Evolutionary conservation across 768 basidiomycete genomes (phyloP).

Genomic region (Leccinellum luteum): DNA sequence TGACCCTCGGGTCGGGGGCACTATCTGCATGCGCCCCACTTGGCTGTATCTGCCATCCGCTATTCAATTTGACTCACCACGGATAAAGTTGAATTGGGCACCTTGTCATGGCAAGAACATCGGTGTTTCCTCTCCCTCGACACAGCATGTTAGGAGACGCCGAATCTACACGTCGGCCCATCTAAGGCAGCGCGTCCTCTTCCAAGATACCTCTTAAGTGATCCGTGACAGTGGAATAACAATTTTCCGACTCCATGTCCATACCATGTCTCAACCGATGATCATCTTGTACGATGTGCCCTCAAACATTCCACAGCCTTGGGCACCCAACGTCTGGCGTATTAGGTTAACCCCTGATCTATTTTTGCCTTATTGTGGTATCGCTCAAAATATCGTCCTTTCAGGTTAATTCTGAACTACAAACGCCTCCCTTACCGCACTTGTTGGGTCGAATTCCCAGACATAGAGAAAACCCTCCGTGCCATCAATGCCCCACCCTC

Average conservation of each 20-base stretch:
- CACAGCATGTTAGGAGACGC: constrained; percentile 12
- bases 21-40: background rate
- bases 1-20: background rate
- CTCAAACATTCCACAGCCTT: constrained; percentile 59
- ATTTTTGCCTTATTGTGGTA: background rate
- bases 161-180: background rate
- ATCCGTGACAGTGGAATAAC: background rate
- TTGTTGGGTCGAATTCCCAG: constrained; percentile 66
- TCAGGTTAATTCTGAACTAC: constrained; percentile 74
- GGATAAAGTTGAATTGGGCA: background rate
- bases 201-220: constrained; percentile 11
- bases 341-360: constrained; percentile 45
- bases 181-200: background rate
- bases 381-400: background rate
- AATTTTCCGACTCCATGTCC: background rate
- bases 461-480: constrained; percentile 60
- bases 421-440: constrained; percentile 71
- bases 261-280: constrained; percentile 43
- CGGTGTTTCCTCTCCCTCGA: constrained; percentile 14
- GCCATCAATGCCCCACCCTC: constrained; percentile 60
- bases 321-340: constrained; percentile 76
- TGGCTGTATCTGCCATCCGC: constrained; percentile 8
- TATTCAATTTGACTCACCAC: background rate
- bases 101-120: constrained; percentile 7
- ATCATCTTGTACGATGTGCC: constrained; percentile 69